These are phyloP conservation scores for Epichloe gansuensis DNA, from an alignment of 2,329 filamentous ascomycete genomes.

Conservation along the genomic window DNA sequence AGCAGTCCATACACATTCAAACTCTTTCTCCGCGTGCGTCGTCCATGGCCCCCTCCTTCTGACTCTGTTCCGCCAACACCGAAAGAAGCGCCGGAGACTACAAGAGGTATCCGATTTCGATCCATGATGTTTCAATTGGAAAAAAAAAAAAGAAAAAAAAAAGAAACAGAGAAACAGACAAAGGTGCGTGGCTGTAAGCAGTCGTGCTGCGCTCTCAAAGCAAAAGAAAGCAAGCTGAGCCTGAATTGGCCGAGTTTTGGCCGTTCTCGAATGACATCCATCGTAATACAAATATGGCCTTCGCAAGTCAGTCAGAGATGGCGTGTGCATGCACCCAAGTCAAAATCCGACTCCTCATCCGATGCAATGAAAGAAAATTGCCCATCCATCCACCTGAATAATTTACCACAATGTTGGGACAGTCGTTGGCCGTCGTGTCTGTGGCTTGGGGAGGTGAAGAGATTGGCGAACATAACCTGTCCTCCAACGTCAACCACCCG, in stretches of 20 bases:
- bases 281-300: slow-evolving; percentile 4
- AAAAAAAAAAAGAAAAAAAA: not conserved
- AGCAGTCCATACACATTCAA: not conserved
- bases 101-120: not conserved
- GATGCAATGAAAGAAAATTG: slow-evolving; percentile 22
- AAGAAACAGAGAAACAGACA: not conserved
- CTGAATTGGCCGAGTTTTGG: slow-evolving; percentile 1
- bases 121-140: not conserved
- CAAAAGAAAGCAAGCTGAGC: slow-evolving; percentile 3
- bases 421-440: slow-evolving; percentile 4
- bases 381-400: slow-evolving; percentile 8
- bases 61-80: not conserved
- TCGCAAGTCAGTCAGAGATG: slow-evolving; percentile 6
- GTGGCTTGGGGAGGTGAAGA: not conserved
- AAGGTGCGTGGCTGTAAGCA: slow-evolving; percentile 1
- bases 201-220: slow-evolving; percentile 2
- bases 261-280: slow-evolving; percentile 2
- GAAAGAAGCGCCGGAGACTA: not conserved
- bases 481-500: not conserved
- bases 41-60: not conserved
- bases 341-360: slow-evolving; percentile 26
- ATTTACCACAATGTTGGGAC: slow-evolving; percentile 1
- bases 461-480: not conserved
- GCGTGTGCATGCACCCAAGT: slow-evolving; percentile 15
- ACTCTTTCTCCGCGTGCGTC: not conserved